These are phyloP conservation scores for Oleoguttula mirabilis DNA, from an alignment of 495 filamentous ascomycete genomes.

Conservation along the genomic window DNA sequence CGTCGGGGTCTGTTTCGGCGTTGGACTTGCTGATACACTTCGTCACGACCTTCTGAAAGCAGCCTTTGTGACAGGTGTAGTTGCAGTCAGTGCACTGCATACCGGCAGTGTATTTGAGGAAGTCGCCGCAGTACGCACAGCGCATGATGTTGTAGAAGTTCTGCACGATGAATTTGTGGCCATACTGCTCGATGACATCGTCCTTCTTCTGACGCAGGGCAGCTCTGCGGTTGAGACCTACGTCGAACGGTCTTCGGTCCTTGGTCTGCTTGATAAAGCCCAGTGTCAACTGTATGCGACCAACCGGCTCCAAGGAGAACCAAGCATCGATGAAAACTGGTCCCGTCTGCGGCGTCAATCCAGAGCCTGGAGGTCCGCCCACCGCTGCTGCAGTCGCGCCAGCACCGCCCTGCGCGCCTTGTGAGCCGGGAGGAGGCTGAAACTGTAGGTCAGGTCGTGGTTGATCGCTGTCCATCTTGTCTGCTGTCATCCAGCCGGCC, in stretches of 20 bases:
- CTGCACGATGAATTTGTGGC: conserved; percentile 94
- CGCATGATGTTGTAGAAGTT: conserved; percentile 99
- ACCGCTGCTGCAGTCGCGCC: conserved; percentile 20
- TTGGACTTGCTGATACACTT: conserved; percentile 99
- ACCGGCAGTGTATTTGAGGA: conserved; percentile 93
- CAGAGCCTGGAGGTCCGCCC: conserved; percentile 30
- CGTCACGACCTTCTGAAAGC: conserved; percentile 92
- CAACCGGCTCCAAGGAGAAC: conserved; percentile 93
- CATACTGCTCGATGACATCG: conserved; percentile 93
- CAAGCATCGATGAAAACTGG: conserved; percentile 75
- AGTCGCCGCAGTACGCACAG: conserved; percentile 94
- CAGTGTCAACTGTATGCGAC: conserved; percentile 74
- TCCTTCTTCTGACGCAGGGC: conserved; percentile 95
- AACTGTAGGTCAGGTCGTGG: conserved; percentile 32
- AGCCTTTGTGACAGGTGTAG: conserved; percentile 96
- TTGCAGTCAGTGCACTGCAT: conserved; percentile 99
- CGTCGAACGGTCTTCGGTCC: conserved; percentile 54
- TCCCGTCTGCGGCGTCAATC: conserved; percentile 31
- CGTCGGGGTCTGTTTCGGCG: conserved; percentile 92
- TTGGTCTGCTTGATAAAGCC: conserved; percentile 70
- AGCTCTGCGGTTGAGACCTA: conserved; percentile 86
- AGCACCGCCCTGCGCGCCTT: conserved; percentile 21
- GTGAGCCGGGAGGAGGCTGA: conserved; percentile 31
- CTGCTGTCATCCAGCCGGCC: conserved; percentile 92
- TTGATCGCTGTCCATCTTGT: conserved; percentile 63